Evolutionary conservation across 768 basidiomycete species (phyloP).

Genomic region (Rhizopogon vulgaris): DNA sequence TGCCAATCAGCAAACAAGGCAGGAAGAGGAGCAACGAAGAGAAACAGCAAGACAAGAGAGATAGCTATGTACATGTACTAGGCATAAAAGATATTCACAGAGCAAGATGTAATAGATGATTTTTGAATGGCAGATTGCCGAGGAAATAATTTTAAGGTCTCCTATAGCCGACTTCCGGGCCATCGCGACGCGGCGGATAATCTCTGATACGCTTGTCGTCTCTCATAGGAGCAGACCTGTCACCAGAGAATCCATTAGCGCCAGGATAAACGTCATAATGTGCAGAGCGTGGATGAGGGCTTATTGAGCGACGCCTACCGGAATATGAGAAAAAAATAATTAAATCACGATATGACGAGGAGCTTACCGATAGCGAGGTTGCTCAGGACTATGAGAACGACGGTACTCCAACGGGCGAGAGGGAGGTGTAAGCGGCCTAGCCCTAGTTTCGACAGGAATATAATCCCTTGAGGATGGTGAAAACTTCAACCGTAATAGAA

Average conservation of each 20-base stretch:
- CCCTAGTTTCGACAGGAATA: slow-evolving; percentile 28
- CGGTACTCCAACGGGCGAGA: slow-evolving; percentile 46
- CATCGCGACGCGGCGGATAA: slow-evolving; percentile 31
- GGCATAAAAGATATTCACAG: neutral
- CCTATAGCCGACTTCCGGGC: slow-evolving; percentile 26
- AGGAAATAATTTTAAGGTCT: slow-evolving; percentile 14
- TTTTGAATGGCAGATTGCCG: neutral
- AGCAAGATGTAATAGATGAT: neutral
- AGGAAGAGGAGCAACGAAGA: neutral
- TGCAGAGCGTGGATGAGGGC: slow-evolving; percentile 47
- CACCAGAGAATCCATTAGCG: slow-evolving; percentile 33
- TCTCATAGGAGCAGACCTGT: slow-evolving; percentile 40
- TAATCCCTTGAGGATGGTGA: slow-evolving; percentile 42
- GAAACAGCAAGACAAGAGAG: neutral
- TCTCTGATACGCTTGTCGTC: slow-evolving; percentile 30
- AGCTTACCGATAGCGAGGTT: slow-evolving; percentile 35
- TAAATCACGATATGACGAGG: neutral
- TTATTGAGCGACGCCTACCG: slow-evolving; percentile 65
- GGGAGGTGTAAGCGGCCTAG: slow-evolving; percentile 42
- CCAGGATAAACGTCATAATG: slow-evolving; percentile 49
- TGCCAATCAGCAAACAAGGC: neutral
- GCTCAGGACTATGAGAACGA: slow-evolving; percentile 37
- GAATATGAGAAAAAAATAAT: neutral
- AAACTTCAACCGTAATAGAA: slow-evolving; percentile 3
- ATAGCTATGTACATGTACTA: neutral